These are phyloP conservation scores for Vitis vinifera DNA, from an alignment of 164 flowering plant species.

Conservation along the genomic window ASM3070453v1 NC_081820.1:13206501-13207000, in stretches of 20 bases:
- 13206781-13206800: no score
- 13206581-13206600: conserved; percentile 89
- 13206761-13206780: no score
- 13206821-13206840: no score
- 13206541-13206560: conserved; percentile 74
- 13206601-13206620: conserved; percentile 78
- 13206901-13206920: no score
- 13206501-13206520: conserved; percentile 92
- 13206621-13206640: conserved; percentile 54
- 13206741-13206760: conserved; percentile 8
- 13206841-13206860: no score
- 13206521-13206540: conserved; percentile 85
- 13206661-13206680: conserved; percentile 43
- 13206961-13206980: no score
- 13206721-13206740: conserved; percentile 21
- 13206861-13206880: no score
- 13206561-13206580: conserved; percentile 87
- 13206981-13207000: no score
- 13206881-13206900: no score
- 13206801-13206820: no score
- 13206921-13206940: no score
- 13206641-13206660: conserved; percentile 51
- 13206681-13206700: conserved; percentile 36
- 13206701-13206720: conserved; percentile 43
- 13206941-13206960: no score